These are phyloP conservation scores for Tricharina praecox DNA, from an alignment of 495 filamentous ascomycete genomes.

Conservation along the genomic window DNA sequence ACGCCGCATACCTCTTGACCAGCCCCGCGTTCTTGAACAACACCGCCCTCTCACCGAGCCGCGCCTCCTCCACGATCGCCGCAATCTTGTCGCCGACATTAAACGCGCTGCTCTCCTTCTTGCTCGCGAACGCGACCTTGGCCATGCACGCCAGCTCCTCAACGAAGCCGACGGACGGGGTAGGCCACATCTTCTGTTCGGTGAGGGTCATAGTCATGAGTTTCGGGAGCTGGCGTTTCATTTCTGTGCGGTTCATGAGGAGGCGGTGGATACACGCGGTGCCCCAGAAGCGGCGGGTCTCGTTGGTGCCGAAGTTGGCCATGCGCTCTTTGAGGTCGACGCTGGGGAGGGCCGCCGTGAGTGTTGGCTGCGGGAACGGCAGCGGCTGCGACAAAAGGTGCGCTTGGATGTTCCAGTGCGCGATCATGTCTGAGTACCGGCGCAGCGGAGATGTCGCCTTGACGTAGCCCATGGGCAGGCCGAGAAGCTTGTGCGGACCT, in stretches of 20 bases:
- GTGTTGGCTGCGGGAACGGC: constrained; percentile 6
- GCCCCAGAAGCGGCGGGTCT: constrained; percentile 42
- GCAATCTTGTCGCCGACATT: constrained; percentile 39
- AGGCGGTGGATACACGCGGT: constrained; percentile 33
- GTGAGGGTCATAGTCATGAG: constrained; percentile 27
- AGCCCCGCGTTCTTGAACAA: constrained; percentile 21
- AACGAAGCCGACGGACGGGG: constrained; percentile 28
- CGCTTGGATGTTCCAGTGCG: constrained; percentile 83
- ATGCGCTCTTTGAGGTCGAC: constrained; percentile 26
- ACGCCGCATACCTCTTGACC: no score
- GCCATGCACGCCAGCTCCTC: constrained; percentile 24
- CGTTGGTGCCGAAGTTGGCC: constrained; percentile 27
- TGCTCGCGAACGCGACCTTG: constrained; percentile 18
- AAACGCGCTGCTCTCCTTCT: constrained; percentile 27
- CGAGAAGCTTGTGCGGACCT: constrained; percentile 42
- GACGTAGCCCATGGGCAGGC: constrained; percentile 46
- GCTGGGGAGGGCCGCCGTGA: constrained; percentile 24
- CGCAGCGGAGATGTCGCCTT: constrained; percentile 78
- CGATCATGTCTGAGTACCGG: constrained; percentile 64
- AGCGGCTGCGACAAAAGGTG: constrained; percentile 34
- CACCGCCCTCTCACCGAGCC: constrained; percentile 16
- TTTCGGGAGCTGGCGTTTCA: constrained; percentile 20
- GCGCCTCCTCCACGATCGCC: constrained; percentile 36
- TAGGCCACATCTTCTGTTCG: constrained; percentile 21
- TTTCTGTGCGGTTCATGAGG: constrained; percentile 25